Evolutionary conservation across 352 stramenopile species (phyloP), one percentile per base, ranked within the genome.

Genomic region (Phytophthora melonis): DNA sequence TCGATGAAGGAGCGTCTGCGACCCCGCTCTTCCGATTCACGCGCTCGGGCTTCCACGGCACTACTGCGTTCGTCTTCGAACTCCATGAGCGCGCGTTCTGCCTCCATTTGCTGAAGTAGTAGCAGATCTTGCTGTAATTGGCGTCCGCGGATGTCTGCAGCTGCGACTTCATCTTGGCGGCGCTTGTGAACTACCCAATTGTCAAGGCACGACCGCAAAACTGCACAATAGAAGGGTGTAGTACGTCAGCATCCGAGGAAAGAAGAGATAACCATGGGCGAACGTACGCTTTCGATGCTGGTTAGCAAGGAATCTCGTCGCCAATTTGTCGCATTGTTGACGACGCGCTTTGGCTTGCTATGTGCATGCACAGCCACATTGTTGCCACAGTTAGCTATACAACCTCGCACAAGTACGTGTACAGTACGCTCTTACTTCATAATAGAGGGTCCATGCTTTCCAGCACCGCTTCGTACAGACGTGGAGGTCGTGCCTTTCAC

Each of bases 121-220:
- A 69, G 55, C 21, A 91, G 58, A 16, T 84, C 74, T 21, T 69
- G 23, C 5, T 89, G 82, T n/a, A 93, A 56, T 43, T 75, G 56
- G 25, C 65, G 72, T 21, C 87, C 68, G 1, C 84, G 80, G 25
- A 75, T 61, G 50, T 85, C 78, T 23, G 81, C 83, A 11, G 75
- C 77, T 1, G 70, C 70, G 9, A 83, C 65, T 66, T 91, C 85
- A 39, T 77, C 77, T 9, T 80, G 74, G 3, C 80, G 83, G 0
- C 80, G 79, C 58, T 82, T 84, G 39, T 84, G 75, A 30, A 70
- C 63, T 27, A 82, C 36, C 83, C 85, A 92, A 52, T 72, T 77
- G 23, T 63, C 49, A 53, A 82, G 32, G 25, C 72, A 74, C 13
- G 50, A 58, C 2, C 59, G 67, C 19, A 78, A 32, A 47, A 76